These are phyloP conservation scores for Cercospora sp. DNA, from an alignment of 2,329 filamentous ascomycete species.

Conservation along the genomic window DNA sequence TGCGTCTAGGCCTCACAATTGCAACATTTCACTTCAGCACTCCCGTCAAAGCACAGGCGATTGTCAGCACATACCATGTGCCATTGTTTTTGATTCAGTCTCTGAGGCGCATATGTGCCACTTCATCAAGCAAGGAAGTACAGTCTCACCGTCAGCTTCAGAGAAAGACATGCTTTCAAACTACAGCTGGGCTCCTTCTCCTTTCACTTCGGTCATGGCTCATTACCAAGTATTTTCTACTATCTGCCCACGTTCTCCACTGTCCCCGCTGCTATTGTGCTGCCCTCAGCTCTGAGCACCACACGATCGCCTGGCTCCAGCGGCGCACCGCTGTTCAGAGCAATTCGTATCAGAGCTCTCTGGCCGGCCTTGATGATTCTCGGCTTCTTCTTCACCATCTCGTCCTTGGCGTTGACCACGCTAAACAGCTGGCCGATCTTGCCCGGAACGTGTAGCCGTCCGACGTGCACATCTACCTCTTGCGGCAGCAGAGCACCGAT, in stretches of 20 bases:
- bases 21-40: neutral
- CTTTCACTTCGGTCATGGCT: neutral
- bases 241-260: conserved; percentile 50
- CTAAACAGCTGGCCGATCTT: conserved; percentile 71
- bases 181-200: neutral
- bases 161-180: neutral
- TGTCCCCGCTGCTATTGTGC: conserved; percentile 84
- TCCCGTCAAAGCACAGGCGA: neutral
- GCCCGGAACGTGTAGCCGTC: conserved; percentile 75
- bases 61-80: neutral
- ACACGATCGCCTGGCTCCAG: conserved; percentile 78
- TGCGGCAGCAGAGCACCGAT: conserved; percentile 90
- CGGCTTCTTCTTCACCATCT: conserved; percentile 77
- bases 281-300: conserved; percentile 75
- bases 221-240: neutral
- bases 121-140: neutral
- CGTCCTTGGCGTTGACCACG: conserved; percentile 71
- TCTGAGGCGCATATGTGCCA: neutral
- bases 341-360: conserved; percentile 66
- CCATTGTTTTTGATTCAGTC: neutral
- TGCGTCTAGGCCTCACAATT: neutral
- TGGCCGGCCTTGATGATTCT: conserved; percentile 79
- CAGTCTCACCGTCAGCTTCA: neutral
- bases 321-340: conserved; percentile 68
- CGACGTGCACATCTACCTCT: conserved; percentile 84